Base-by-base conservation (phyloP, 1,284 basidiomycete genomes). In the Moesziomyces globuligerus region DNA sequence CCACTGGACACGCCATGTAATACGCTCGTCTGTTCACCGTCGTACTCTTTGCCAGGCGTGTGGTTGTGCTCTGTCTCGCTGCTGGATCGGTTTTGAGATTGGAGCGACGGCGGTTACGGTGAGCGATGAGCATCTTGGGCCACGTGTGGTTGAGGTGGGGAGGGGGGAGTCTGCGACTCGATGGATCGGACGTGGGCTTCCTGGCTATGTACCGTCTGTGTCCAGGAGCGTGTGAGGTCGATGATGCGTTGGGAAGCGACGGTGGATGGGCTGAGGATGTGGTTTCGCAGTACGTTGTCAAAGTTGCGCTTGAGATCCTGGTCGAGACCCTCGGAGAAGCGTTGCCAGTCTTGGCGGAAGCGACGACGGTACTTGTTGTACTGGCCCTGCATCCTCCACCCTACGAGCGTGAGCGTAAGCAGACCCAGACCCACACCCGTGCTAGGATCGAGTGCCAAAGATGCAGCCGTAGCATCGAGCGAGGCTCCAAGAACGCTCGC, bases 301-400 rank as follows among this genome's bases (percentile, higher is more conserved):
- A 70, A 62, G 34, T 66, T 59, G 28, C 25, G 11, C 43, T 56
- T 57, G 20, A 72, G 51, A 47, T 80, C 78, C n/a, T 67, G 57
- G 36, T 80, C 78, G 2, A 75, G 48, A 6, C 71, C 76, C 13
- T 68, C 39, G 8, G 68, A 70, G 13, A 76, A 49, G 5, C 75
- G 59, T 36, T 77, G 75, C 78, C 78, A 79, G 34, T 84, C 82
- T n/a, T 54, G 45, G 28, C 78, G 73, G 57, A 83, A 84, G 17
- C 66, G 57, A 20, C 53, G 53, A 49, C 81, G 74, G 3, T 72
- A 71, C 43, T 75, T 76, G 48, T 62, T 67, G 78, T 79, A 84
- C 18, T 69, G 47, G 3, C 78, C 73, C 59, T 84, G 83, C 53
- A 83, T 50, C n/a, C 68, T 65, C 76, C 79, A 83, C 8, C 76